Evolutionary conservation across 257 asterid species (phyloP), one percentile per base, ranked within the genome.

Genomic region (Rauvolfia tetraphylla): DNA sequence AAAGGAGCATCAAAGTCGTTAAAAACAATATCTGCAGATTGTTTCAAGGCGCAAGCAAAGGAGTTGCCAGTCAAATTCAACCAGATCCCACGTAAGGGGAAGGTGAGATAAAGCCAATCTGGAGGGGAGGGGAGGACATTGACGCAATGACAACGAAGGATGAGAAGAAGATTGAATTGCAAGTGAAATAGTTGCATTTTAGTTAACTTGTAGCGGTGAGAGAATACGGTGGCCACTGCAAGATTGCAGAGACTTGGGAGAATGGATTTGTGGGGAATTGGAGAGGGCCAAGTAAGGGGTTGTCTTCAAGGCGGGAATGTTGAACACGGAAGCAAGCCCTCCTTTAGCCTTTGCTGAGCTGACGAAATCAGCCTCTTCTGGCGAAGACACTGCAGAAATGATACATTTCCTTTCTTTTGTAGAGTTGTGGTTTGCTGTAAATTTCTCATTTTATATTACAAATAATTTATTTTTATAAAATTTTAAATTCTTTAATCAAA

Each of bases 121-220:
- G 68, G 33, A 12, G 44, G 8, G 44, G 44, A 1, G 8, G 44
- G 44, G 72, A 20, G 46, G 46, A 34, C 29, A 42, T 20, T 54
- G 36, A 34, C 33, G 51, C n/a, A 63, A 51, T 72, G 75, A 49
- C 25, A 29, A n/a, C n/a, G n/a, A 29, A 0, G 57, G 18, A 11
- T 57, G 14, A 6, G 49, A 29, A 22, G 76, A 42, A 31, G 62
- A 70, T 51, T 61, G 72, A 54, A 71, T 59, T 71, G 71, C 17
- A 78, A 72, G 72, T 34, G 76, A 71, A 33, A 72, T 44, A 44
- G 72, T 31, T 41, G 8, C 48, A 33, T 58, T 25, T 42, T 38
- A 53, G 29, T 46, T 13, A 23, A 11, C 0, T 41, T 41, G 18
- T 31, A 22, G 34, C 1, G n/a, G 17, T 62, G 15, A 29, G 3